Evolutionary conservation across 1,284 basidiomycete genomes (phyloP).

Genomic region (Anthracocystis panici-leucophaei): DNA sequence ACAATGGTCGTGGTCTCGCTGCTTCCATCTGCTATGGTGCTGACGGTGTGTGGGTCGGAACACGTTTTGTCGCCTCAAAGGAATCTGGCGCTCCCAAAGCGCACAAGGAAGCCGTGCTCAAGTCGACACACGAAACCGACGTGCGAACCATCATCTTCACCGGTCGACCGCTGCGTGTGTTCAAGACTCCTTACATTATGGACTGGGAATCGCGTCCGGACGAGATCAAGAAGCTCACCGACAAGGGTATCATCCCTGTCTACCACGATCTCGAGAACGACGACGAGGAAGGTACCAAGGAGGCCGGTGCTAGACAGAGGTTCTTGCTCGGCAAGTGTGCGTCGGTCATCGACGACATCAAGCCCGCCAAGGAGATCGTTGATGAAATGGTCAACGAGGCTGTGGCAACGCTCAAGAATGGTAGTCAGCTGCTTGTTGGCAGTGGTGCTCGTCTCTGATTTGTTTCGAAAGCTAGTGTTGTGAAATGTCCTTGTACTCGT

Average conservation of each 20-base stretch:
- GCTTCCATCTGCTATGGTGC: slow-evolving; percentile 60
- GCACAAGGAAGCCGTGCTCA: slow-evolving; percentile 65
- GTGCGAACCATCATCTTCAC: slow-evolving; percentile 66
- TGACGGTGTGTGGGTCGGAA: slow-evolving; percentile 73
- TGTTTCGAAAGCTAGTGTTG: not conserved
- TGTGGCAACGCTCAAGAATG: slow-evolving; percentile 46
- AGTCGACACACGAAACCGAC: slow-evolving; percentile 63
- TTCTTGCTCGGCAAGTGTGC: slow-evolving; percentile 70
- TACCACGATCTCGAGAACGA: slow-evolving; percentile 65
- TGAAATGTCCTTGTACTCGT: not conserved
- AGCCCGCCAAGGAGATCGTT: slow-evolving; percentile 61
- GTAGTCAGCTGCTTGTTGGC: slow-evolving; percentile 44
- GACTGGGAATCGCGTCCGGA: slow-evolving; percentile 65
- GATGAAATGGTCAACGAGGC: slow-evolving; percentile 64
- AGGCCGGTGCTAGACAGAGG: slow-evolving; percentile 49
- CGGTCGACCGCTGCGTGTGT: slow-evolving; percentile 82
- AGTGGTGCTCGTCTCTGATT: slow-evolving; percentile 32
- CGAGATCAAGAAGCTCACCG: slow-evolving; percentile 65
- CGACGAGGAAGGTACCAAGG: slow-evolving; percentile 59
- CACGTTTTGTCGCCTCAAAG: slow-evolving; percentile 81
- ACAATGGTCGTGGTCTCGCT: slow-evolving; percentile 59
- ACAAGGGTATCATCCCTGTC: slow-evolving; percentile 61
- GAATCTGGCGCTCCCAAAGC: slow-evolving; percentile 62
- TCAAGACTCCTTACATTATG: slow-evolving; percentile 56
- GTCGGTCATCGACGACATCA: slow-evolving; percentile 72